A percentile compares a stretch with the other conserved stretches of the same genome.
Evolutionary conservation across 345 rosid genomes (phyloP).

Genomic region (Noccaea caerulescens): DNA sequence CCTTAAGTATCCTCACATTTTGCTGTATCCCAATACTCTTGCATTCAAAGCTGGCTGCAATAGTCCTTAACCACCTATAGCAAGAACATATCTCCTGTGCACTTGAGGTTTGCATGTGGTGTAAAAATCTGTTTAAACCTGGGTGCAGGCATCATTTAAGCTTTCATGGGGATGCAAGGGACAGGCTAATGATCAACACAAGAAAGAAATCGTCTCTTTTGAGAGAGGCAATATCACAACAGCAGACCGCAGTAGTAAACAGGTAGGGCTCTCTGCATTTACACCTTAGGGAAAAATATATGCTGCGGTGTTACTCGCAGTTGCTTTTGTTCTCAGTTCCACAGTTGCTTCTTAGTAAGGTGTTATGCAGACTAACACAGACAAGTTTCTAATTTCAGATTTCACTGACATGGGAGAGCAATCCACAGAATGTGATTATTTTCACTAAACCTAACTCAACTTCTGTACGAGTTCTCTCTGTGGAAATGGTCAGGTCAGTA

Average conservation of each 20-base stretch:
- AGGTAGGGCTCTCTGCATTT: constrained; percentile 52
- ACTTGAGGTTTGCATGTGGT: not conserved
- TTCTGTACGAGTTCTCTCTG: constrained; percentile 76
- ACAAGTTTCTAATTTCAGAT: constrained; percentile 65
- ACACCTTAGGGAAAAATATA: not conserved
- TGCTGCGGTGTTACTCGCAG: not conserved
- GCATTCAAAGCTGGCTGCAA: not conserved
- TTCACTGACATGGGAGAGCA: constrained; percentile 90
- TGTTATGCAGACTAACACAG: constrained; percentile 32
- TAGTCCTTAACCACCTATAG: constrained; percentile 3
- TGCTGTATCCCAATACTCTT: constrained; percentile 19
- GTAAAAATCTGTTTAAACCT: constrained; percentile 24
- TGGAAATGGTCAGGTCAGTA: constrained; percentile 83
- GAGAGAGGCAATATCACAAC: constrained; percentile 92
- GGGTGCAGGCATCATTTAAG: constrained; percentile 89
- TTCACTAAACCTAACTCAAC: constrained; percentile 88
- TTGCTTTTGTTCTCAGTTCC: constrained; percentile 6
- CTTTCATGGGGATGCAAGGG: constrained; percentile 97
- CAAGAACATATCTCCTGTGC: not conserved
- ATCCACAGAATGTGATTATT: constrained; percentile 88
- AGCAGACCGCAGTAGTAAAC: constrained; percentile 90
- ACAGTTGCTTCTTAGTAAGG: constrained; percentile 6
- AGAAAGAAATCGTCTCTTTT: constrained; percentile 92
- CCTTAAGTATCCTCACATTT: not conserved
- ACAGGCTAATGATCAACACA: constrained; percentile 82